Percentiles rank a stretch among this genome's conserved stretches.
Evolutionary conservation across 768 basidiomycete genomes (phyloP).

Genomic region (Mycena belliarum): DNA sequence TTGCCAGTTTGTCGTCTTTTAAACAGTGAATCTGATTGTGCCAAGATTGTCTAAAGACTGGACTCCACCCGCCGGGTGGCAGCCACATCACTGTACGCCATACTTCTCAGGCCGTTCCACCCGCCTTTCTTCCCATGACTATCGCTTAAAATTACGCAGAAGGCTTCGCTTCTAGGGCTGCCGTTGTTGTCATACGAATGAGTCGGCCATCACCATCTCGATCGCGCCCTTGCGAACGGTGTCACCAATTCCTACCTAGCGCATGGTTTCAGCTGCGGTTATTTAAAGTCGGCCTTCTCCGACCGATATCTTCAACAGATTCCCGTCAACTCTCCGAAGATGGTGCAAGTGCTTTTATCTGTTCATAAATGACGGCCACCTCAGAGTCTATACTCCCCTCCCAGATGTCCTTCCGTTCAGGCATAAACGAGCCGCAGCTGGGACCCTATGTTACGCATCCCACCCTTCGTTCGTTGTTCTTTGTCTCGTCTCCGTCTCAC

Average conservation of each 20-base stretch:
- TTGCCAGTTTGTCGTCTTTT: conserved; percentile 23
- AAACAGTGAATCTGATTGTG: conserved; percentile 11
- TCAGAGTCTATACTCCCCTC: conserved; percentile 15
- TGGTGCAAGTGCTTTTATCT: conserved; percentile 16
- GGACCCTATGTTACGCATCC: conserved; percentile 47
- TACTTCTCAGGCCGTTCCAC: conserved; percentile 11
- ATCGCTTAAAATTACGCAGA: conserved; percentile 17
- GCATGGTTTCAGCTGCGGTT: conserved; percentile 15
- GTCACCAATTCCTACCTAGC: conserved; percentile 12
- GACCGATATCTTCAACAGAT: conserved; percentile 21
- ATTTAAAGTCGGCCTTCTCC: conserved; percentile 17
- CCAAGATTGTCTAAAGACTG: conserved; percentile 9
- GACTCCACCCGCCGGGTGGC: background rate
- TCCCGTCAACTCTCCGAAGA: conserved; percentile 47
- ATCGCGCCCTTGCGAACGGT: conserved; percentile 5
- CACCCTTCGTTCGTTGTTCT: conserved; percentile 44
- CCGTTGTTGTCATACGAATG: conserved; percentile 11
- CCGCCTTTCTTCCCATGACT: conserved; percentile 10
- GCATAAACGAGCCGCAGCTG: conserved; percentile 22
- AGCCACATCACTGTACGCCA: too few relatives aligned
- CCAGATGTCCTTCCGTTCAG: conserved; percentile 24
- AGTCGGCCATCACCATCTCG: conserved; percentile 13
- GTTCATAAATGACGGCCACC: conserved; percentile 9
- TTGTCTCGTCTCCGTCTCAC: background rate
- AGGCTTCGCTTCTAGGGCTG: conserved; percentile 13